Evolutionary conservation across 2,329 filamentous ascomycete genomes (phyloP), one percentile per base, ranked within the genome.

Genomic region (Ophiostoma piceae): DNA sequence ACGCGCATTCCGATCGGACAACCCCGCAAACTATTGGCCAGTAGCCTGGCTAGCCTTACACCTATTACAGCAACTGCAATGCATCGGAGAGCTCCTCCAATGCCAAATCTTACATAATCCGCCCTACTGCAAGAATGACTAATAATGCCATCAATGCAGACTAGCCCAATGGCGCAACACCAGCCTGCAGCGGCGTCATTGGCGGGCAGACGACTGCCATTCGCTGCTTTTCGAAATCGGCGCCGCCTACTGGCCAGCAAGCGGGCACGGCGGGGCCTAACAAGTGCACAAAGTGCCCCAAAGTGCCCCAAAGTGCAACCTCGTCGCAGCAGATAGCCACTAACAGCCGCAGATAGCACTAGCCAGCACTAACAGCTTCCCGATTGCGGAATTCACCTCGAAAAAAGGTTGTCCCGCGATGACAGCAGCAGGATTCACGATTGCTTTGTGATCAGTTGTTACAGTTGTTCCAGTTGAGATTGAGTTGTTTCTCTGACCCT

Each of bases 341-440:
- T 39, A 22, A 41, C 22, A 66, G n/a, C 35, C 32, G 16, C 29
- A n/a, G 60, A 22, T 37, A 41, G 62, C 62, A 65, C 62, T 65
- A 65, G 39, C 14, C 14, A 41, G 62, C 62, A 65, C 62, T 65
- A 65, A 65, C 32, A 65, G 62, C 62, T 65, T 39, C 62, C 62
- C 62, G 62, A 65, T 65, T 65, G 35, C 62, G 62, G 62, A 65
- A 65, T 65, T n/a, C 19, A 65, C 32, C 32, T 64, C 32, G 32
- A n/a, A 41, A 66, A 65, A 65, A 66, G n/a, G 64, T 43, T 66
- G 35, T 66, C 39, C 65, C 37, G 65, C 65, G 39, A 66, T 66
- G 65, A 29, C 65, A 12, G 39, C 39, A 14, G 39, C 12, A 66
- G 57, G 26, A 62, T 62, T 35, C 57, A 14, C 57, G 57, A 62